Percentiles rank a stretch among this genome's conserved stretches.
These are phyloP conservation scores for Aspergillus viridinutans DNA, from an alignment of 2,329 filamentous ascomycete species.

Conservation along the genomic window DNA sequence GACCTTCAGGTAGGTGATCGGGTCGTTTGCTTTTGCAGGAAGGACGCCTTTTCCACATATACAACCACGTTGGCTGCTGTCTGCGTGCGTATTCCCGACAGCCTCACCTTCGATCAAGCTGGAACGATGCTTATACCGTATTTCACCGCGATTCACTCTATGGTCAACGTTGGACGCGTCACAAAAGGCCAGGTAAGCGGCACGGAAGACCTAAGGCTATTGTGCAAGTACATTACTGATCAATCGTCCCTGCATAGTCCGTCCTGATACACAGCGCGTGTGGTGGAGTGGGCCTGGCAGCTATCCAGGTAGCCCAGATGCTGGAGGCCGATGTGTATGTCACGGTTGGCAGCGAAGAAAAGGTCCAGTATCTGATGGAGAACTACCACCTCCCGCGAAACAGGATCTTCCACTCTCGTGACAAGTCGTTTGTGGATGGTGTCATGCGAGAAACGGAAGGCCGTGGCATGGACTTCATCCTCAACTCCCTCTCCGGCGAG, in stretches of 20 bases:
- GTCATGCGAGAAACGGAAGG: conserved; percentile 18
- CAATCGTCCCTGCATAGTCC: neutral
- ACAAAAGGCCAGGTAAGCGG: neutral
- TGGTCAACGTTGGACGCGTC: conserved; percentile 4
- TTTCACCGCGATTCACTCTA: conserved; percentile 6
- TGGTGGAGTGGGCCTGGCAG: conserved; percentile 4
- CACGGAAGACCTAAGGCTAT: no score
- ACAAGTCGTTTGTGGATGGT: conserved; percentile 12
- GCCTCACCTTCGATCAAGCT: conserved; percentile 3
- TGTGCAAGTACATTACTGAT: no score
- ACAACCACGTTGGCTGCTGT: conserved; percentile 2
- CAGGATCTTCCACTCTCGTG: conserved; percentile 24
- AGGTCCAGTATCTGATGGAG: conserved; percentile 15
- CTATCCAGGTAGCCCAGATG: conserved; percentile 6
- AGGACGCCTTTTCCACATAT: neutral
- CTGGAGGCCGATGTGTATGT: conserved; percentile 8
- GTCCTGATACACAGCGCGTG: conserved; percentile 9
- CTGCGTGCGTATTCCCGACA: conserved; percentile 2
- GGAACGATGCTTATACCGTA: conserved; percentile 4
- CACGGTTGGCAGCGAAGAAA: conserved; percentile 23
- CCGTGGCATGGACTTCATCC: conserved; percentile 22
- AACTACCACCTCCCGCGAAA: conserved; percentile 13
- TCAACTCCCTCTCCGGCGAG: conserved; percentile 28
- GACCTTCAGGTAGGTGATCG: conserved; percentile 19
- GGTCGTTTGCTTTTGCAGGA: conserved; percentile 8